A percentile compares a stretch with the other conserved stretches of the same genome.
Conservation (phyloP, 164 flowering plant genomes). For the Magnolia changhungtana region DNA sequence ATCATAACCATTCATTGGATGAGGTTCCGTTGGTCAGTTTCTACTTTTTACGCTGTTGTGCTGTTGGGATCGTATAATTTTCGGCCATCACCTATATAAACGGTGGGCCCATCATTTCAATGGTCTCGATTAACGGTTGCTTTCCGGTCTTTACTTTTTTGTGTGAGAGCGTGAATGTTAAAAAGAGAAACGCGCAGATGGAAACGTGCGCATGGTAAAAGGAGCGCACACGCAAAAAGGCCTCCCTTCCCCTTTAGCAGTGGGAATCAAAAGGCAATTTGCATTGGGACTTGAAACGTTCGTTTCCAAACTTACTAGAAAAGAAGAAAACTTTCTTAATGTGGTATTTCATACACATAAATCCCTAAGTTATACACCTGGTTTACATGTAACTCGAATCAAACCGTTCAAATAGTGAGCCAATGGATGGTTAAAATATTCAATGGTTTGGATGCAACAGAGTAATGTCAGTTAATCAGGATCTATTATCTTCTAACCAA, state of each 20-base stretch:
- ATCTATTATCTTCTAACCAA: too few relatives aligned
- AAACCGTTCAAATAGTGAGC: neutral
- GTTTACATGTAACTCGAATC: neutral
- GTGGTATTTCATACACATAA: neutral
- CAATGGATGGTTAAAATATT: neutral
- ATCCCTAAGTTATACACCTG: neutral
- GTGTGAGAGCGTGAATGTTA: neutral
- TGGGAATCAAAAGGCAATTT: neutral
- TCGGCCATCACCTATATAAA: too few relatives aligned
- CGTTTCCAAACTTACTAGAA: neutral
- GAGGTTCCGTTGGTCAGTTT: too few relatives aligned
- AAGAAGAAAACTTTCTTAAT: too few relatives aligned
- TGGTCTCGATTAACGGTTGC: neutral
- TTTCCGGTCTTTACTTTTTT: neutral
- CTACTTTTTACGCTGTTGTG: too few relatives aligned
- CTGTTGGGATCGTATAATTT: too few relatives aligned
- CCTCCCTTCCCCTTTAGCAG: neutral
- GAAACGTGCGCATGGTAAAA: neutral
- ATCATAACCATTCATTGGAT: too few relatives aligned
- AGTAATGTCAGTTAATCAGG: too few relatives aligned
- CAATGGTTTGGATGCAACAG: too few relatives aligned
- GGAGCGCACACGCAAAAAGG: neutral
- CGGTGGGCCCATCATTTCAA: too few relatives aligned
- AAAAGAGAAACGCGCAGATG: neutral
- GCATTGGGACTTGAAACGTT: neutral